Base-by-base conservation (phyloP, 805 yeast species). In the Nakazawaea ernobii region DNA sequence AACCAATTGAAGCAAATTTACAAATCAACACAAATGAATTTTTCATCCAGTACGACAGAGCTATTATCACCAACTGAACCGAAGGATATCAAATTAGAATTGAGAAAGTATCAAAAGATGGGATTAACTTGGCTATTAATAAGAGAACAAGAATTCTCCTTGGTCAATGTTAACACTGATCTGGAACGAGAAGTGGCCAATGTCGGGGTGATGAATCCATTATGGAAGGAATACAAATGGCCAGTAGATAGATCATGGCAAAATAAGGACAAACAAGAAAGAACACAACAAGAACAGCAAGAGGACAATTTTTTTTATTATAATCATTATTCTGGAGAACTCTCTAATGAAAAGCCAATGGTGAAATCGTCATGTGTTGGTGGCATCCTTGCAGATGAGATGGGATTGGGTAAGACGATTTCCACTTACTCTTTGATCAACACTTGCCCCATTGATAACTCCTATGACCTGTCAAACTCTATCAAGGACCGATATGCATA, bases 331-430 rank as follows among this genome's bases (percentile, higher is more conserved):
- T 79, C 85, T 47, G 97, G 97, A 4, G 90, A 86, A 48, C 76
- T 92, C 47, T 79, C 92, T 0, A 55, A 78, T 13, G 74, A 75
- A 20, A 79, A 76, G 51, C 97, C 97, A 1, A 55, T 80, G 10
- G 68, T 89, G 36, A 78, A 73, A 49, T 71, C 82, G 1, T 58
- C 75, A 15, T 74, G 83, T 42, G 71, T 73, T 42, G 97, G 98
- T 33, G 98, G 98, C 2, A 86, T 91, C 17, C 67, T 91, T 13
- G 96, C 97, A 0, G 98, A 91, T 67, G 98, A 91, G 62, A 91
- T 91, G 98, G 98, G 98, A 0, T 70, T 91, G 8, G 98, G 98
- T 38, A 91, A 91, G 60, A 91, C 98, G 0, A 85, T 91, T 24
- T 85, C 96, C 1, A 80, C 95, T 0, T 64, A 89, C 45, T 75